Evolutionary conservation across 1,284 basidiomycete genomes (phyloP), one percentile per base, ranked within the genome.

Genomic region (Fistulina hepatica): DNA sequence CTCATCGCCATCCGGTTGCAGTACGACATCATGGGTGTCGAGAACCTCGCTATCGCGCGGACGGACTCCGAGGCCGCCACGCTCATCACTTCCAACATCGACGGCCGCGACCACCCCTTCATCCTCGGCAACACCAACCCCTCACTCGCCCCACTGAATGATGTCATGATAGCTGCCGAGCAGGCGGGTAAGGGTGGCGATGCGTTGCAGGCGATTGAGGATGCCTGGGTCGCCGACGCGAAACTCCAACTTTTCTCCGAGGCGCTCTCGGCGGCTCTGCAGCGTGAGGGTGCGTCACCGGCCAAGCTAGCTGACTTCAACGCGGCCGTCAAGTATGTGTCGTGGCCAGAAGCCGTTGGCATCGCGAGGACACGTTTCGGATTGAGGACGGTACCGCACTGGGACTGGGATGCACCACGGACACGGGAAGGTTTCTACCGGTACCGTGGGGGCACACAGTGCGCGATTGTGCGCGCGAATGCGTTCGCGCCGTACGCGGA

Each of bases 341-440:
- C 90, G 7, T 80, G 84, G 53, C 54, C 67, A 15, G 68, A 73
- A 33, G 84, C 91, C 1, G 69, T 85, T 44, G 61, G 64, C 39
- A 76, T 95, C 45, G 92, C 93, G 2, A 73, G 81, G 58, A 74
- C 73, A 48, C 76, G 85, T 46, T 86, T 82, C 55, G 86, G 86
- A 30, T 67, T 95, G 45, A 76, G 71, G 58, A 64, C 57, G 32
- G 68, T 73, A 25, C 81, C 82, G 10, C 73, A 71, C 73, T 97
- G 89, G 83, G 73, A 93, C 63, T 97, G 94, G 92, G 86, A 97
- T 56, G 71, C 82, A 17, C 90, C 93, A 32, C 72, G 94, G 40
- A 97, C 94, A 0, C 77, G 93, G 39, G 94, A 97, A 60, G 93
- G 93, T 33, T 95, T 76, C 70, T 97, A 94, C 72, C 80, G 92